phyloP scores from a whole-genome alignment of 305 asterid genomes.

The Coffea humblotiana region DNA sequence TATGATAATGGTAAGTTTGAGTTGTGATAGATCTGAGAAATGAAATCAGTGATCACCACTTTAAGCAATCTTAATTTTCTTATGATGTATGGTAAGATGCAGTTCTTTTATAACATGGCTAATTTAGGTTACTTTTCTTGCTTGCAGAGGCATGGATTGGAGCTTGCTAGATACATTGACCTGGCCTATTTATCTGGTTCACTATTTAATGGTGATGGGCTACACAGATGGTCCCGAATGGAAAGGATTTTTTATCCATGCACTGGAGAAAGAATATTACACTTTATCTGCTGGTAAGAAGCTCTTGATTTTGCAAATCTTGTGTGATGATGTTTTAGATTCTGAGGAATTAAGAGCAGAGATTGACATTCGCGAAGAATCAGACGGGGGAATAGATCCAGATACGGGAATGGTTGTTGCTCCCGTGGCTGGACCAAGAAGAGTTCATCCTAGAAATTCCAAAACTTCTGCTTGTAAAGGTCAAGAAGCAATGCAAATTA shows the following conservation, averaged over 20 bases:
- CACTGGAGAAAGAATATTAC: conserved; percentile 76
- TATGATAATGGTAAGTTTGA: not conserved
- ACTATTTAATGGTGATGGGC: conserved; percentile 68
- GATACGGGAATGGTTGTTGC: conserved; percentile 47
- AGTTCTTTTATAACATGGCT: conserved; percentile 1
- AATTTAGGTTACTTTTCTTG: conserved; percentile 19
- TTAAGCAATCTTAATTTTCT: not conserved
- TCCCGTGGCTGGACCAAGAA: conserved; percentile 46
- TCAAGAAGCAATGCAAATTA: conserved; percentile 38
- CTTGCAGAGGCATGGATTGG: conserved; percentile 81
- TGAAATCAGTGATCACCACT: not conserved
- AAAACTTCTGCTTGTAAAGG: conserved; percentile 57
- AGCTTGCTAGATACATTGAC: conserved; percentile 86
- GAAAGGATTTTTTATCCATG: conserved; percentile 66
- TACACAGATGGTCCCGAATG: conserved; percentile 55
- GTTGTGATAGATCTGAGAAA: not conserved
- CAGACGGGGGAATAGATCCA: conserved; percentile 66
- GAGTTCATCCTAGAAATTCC: conserved; percentile 66
- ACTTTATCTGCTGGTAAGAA: conserved; percentile 71
- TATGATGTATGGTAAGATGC: conserved; percentile 3
- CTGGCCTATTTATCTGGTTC: conserved; percentile 81
- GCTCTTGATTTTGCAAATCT: conserved; percentile 67
- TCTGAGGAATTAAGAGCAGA: conserved; percentile 80
- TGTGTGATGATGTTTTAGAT: conserved; percentile 80
- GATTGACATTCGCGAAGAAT: conserved; percentile 70